Base-by-base conservation (phyloP, 306 rosid species). In the Castanopsis chinensis region DNA sequence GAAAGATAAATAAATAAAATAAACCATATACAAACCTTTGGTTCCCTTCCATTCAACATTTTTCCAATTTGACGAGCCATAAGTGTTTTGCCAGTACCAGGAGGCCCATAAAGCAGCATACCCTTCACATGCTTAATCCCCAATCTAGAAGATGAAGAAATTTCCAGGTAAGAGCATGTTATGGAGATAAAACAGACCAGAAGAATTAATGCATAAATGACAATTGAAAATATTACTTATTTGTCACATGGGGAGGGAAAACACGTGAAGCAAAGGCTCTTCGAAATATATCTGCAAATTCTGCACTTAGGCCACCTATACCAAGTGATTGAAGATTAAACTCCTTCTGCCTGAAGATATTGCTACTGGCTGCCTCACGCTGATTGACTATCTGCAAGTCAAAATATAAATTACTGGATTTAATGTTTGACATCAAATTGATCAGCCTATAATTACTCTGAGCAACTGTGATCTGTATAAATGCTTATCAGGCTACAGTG, bases 211-310 rank as follows among this genome's bases (percentile, higher is more conserved):
- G 58, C 67, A 65, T 56, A 54, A 49, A 57, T 74, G 75, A 79
- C 33, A 61, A 30, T 79, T 71, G 10, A 67, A 18, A 32, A 52
- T 76, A 79, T 91, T 95, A 93, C 99, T 96, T 96, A 74, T 88
- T 89, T 75, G 96, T 89, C 87, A 96, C 99, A 7, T 96, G 97
- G 56, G 99, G 85, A 81, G 99, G 99, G 83, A 93, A 93, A 79
- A 96, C 99, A 82, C 99, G 99, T 53, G 99, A 96, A 20, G 99
- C 98, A 85, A 96, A 96, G 71, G 99, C 98, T 89, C 99, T 93
- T 88, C 99, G 91, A 81, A 96, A 96, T 90, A 96, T 96, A 80
- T 96, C 97, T 57, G 91, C 97, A 82, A 96, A 96, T 86, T 96
- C 99, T 0, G 90, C 97, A 76, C 94, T 85, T 85, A 96, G 76